Base-by-base conservation (phyloP, 192 early-diverging fungal species). In the Backusella tarrabulga region DNA sequence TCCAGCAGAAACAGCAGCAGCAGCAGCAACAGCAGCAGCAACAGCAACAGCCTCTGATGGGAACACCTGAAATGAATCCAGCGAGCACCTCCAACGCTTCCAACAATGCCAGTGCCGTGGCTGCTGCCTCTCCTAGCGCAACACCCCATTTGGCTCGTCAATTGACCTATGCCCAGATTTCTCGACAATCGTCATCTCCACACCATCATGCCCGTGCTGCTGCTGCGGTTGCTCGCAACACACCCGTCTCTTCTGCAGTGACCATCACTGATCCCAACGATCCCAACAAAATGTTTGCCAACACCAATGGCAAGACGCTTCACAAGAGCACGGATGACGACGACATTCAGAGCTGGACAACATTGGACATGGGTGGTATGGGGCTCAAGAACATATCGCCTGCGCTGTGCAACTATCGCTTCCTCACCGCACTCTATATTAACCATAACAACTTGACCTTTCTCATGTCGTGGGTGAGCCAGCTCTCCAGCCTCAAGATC, bases 321-420 rank as follows among this genome's bases (percentile, higher is more conserved):
- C 7, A 14, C 41, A 38, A 54, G 38, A 40, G 11, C 14, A 21
- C 36, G 2, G 80, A 36, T 9, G 74, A 23, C 4, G 29, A 46
- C 19, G 75, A 80, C 14, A 40, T 70, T 17, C 89, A 90, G 26
- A 85, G 88, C 66, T 99, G 97, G 97, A 92, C 92, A 0, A 89
- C 90, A 12, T 82, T 99, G 29, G 98, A 99, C 81, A 80, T 99
- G 72, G 96, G 96, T n/a, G 97, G 98, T 34, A 97, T 99, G 96
- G 91, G 87, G 5, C 89, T 99, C 34, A 92, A 93, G 69, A 95
- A 92, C 70, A 83, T 99, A 1, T 88, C 90, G 21, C 76, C 84
- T 38, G 87, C 89, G 44, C 79, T 98, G 67, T 98, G 97, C 82
- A 82, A 82, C 4, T 99, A 96, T 82, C 69, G 75, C 2, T 98